phyloP scores from a whole-genome alignment of 805 yeast species.

The Metschnikowia koreensis region DNA sequence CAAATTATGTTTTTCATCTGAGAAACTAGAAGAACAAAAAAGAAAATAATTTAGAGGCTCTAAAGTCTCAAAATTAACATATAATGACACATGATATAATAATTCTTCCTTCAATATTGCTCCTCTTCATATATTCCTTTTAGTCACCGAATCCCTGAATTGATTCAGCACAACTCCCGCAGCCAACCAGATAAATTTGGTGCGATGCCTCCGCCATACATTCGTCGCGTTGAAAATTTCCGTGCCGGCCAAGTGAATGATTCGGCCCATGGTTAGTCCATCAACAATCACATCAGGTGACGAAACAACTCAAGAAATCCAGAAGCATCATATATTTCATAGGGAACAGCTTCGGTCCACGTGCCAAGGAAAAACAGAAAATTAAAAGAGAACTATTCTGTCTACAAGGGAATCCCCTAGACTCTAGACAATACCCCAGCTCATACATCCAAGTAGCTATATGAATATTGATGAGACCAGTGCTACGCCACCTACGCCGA shows the following conservation, averaged over 20 bases:
- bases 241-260: background rate
- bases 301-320: background rate
- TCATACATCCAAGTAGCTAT: background rate
- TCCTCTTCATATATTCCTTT: no score
- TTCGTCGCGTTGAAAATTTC: background rate
- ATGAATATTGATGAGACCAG: conserved; percentile 8
- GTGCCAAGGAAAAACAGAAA: no score
- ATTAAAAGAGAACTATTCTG: no score
- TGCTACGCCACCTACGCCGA: conserved; percentile 11
- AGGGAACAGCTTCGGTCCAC: no score
- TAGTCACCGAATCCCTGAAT: no score
- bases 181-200: background rate
- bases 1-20: no score
- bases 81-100: no score
- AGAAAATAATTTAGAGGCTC: no score
- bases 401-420: background rate
- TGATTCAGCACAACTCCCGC: background rate
- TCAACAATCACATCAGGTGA: background rate
- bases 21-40: no score
- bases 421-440: background rate
- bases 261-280: background rate
- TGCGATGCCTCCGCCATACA: conserved; percentile 1
- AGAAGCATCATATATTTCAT: background rate
- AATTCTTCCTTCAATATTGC: no score
- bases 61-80: no score